Conservation (phyloP, 116 monocot species). For the Dioscorea cayenensis region DNA sequence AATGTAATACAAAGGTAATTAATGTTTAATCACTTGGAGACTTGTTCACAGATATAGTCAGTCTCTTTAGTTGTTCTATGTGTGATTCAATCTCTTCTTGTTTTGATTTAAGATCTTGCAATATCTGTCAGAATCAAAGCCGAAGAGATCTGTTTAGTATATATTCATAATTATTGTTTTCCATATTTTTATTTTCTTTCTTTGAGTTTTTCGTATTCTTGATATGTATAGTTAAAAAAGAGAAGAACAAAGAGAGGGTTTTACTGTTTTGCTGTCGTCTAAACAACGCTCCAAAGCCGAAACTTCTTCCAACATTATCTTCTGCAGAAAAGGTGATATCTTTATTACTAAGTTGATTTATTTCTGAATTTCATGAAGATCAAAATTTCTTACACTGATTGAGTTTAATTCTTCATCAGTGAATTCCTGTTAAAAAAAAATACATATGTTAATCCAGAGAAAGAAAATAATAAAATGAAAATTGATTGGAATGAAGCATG, state of each 20-base stretch:
- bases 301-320: too few species aligned
- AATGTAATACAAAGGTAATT: too few species aligned
- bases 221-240: too few species aligned
- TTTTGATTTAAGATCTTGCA: slow-evolving; percentile 24
- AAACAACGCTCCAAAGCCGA: too few species aligned
- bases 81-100: slow-evolving; percentile 27
- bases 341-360: not conserved
- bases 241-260: too few species aligned
- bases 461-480: not conserved
- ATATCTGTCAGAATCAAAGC: slow-evolving; percentile 10
- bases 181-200: not conserved
- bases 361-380: not conserved
- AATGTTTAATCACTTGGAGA: not conserved
- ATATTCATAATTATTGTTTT: not conserved
- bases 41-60: not conserved
- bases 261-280: too few species aligned
- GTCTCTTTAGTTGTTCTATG: slow-evolving; percentile 26
- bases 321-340: too few species aligned
- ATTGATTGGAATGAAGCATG: not conserved
- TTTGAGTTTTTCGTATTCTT: not conserved
- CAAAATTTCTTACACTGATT: not conserved
- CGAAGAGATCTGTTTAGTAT: not conserved
- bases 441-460: not conserved
- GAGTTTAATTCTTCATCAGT: not conserved
- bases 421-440: not conserved